Base-by-base conservation (phyloP, 225 moss, liverwort and hornwort species). In the Anthoceros angustus region DNA sequence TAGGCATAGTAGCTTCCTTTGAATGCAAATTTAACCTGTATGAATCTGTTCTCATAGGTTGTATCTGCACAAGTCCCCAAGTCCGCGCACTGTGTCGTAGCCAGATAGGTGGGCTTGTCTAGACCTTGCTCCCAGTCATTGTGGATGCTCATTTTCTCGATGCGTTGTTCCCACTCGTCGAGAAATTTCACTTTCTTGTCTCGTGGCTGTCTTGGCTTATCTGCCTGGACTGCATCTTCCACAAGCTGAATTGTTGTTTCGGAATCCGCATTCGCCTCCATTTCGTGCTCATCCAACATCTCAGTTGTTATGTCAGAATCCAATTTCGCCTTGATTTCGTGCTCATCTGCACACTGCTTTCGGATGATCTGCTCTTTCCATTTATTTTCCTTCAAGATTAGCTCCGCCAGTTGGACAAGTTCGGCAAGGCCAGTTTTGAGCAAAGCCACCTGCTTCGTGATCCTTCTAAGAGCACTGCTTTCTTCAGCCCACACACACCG, bases 381-480 rank as follows among this genome's bases (percentile, higher is more conserved):
- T 8, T 23, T 20, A 7, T 55, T 18, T 15, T 55, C 55, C 16
- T 15, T 20, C n/a, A 18, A 23, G 5, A 55, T 20, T 55, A 23
- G 55, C 12, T 18, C n/a, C 23, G 55, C 55, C 23, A 55, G 10
- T 15, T 55, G n/a, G n/a, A 15, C n/a, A 9, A 55, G 55, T 15
- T 55, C n/a, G 18, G 55, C 55, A 55, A 55, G 55, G 55, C 55
- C 55, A 15, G 55, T 23, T 23, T 55, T 55, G n/a, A 55, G 18
- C 55, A 55, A 55, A 55, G n/a, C 55, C 55, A 55, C 55, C n/a
- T 55, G 55, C 23, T 55, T 55, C 23, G 23, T 55, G 55, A 23
- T 55, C n/a, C 55, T 18, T 23, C 55, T 55, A 15, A 55, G 55
- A 23, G 10, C 55, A 55, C 55, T 55, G 55, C 55, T 55, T 55